A percentile compares a stretch with the other conserved stretches of the same genome.
phyloP scores from a whole-genome alignment of 345 rosid genomes.

The Salix dunnii region DNA sequence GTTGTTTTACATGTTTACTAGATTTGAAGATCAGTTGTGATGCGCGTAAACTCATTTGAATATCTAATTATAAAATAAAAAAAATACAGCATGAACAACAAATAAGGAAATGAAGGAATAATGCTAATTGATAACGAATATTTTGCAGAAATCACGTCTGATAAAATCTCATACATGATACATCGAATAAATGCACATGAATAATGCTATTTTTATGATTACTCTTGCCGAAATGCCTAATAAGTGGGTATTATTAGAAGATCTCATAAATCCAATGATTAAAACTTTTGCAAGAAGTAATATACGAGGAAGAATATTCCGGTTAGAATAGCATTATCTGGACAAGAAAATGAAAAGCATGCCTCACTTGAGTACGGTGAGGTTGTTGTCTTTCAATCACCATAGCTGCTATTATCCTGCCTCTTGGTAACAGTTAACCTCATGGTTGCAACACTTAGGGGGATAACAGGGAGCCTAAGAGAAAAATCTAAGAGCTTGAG shows the following conservation, averaged over 20 bases:
- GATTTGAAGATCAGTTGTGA: too few species aligned
- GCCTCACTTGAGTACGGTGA: slow-evolving; percentile 73
- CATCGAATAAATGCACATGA: too few species aligned
- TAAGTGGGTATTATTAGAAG: too few species aligned
- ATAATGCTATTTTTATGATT: too few species aligned
- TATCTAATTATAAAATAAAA: too few species aligned
- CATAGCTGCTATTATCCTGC: slow-evolving; percentile 57
- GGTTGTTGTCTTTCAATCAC: slow-evolving; percentile 47
- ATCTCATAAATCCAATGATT: background rate
- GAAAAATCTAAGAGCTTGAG: slow-evolving; percentile 58
- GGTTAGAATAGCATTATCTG: background rate
- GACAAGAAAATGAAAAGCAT: background rate
- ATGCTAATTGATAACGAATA: background rate
- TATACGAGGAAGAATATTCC: background rate
- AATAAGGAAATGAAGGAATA: background rate
- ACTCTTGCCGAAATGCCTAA: too few species aligned
- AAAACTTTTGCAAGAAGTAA: background rate
- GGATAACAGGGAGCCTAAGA: slow-evolving; percentile 71
- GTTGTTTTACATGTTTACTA: too few species aligned
- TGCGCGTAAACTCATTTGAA: too few species aligned
- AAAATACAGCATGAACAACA: background rate
- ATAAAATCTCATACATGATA: background rate
- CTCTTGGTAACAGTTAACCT: slow-evolving; percentile 73
- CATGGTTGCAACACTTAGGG: slow-evolving; percentile 65
- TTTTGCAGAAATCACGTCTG: background rate